Conservation (phyloP, 2,329 filamentous ascomycete species). For the Ceratocystis papillata region DNA sequence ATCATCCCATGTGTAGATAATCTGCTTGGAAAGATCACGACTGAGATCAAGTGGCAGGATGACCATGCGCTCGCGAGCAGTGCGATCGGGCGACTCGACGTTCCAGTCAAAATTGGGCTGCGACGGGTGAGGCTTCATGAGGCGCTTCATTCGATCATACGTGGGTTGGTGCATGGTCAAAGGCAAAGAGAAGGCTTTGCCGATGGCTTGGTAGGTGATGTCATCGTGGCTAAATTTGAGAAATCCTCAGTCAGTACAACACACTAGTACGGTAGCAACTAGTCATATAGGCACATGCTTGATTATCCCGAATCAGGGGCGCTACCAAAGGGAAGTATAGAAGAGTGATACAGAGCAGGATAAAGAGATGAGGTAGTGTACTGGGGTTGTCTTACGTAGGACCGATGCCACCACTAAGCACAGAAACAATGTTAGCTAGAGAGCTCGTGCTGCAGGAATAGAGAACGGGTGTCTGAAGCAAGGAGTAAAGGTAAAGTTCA, state of each 20-base stretch:
- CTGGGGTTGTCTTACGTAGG: conserved; percentile 57
- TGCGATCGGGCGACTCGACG: conserved; percentile 62
- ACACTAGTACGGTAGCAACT: neutral
- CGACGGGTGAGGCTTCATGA: conserved; percentile 62
- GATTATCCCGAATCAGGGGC: conserved; percentile 10
- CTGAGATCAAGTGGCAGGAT: conserved; percentile 65
- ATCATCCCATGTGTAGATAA: conserved; percentile 66
- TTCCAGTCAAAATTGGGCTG: conserved; percentile 78
- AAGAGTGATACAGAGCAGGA: conserved; percentile 7
- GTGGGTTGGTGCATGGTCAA: conserved; percentile 68
- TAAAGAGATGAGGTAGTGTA: neutral
- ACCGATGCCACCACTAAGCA: conserved; percentile 69
- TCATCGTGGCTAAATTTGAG: conserved; percentile 65
- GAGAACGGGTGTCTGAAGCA: neutral
- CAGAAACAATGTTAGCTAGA: conserved; percentile 20
- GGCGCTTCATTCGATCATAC: conserved; percentile 68
- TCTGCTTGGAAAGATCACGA: conserved; percentile 56
- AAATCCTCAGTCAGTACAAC: neutral
- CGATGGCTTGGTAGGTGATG: conserved; percentile 91
- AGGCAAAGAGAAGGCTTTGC: conserved; percentile 70
- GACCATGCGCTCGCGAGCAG: conserved; percentile 83
- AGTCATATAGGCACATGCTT: conserved; percentile 1
- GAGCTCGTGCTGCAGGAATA: neutral
- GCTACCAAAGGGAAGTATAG: neutral
- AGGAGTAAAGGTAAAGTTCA: conserved; percentile 13